Evolutionary conservation across 1,284 basidiomycete genomes (phyloP), one percentile per base, ranked within the genome.

Genomic region (Boletus hoseneyae): DNA sequence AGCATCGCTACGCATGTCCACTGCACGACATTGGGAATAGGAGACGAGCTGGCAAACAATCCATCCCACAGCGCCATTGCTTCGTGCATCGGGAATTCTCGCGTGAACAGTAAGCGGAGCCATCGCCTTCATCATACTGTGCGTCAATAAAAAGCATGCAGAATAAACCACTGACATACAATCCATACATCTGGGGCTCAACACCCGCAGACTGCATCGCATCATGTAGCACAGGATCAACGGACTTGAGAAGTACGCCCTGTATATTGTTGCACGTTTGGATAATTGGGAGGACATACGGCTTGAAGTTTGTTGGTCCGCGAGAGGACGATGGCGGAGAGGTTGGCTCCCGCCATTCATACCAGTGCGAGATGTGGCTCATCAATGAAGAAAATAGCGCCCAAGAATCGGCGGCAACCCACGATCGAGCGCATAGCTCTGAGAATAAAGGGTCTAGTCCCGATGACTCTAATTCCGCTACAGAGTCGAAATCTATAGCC

Each of bases 101-200:
- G 79, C 1, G 93, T 94, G 67, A 96, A 96, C 6, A 97, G 72
- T 12, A 97, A 72, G 21, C 95, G 79, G 9, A 97, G 72, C 93
- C 93, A 97, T 25, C 94, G 92, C 57, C 91, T 93, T 59, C 16
- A 45, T 53, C 16, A 8, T 10, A 45, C 13, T 52, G 42, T 47
- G 40, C 40, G 45, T 59, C 45, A 53, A 57, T 52, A 30, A 52
- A 44, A 35, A 36, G 43, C 45, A 41, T 32, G 21, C 6, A 47
- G 45, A 47, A 39, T n/a, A 21, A 45, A 53, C 25, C 29, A 48
- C 43, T 23, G 41, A 55, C 43, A 66, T 68, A 93, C 88, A 97
- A 93, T 50, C 91, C 92, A 72, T 93, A 97, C 41, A 97, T 88
- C 66, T 97, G 94, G 6, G 93, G 91, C 67, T 97, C 94, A 39